Evolutionary conservation across 345 rosid genomes (phyloP).

Genomic region (Brassica napus): Da-Ae NC_063446.1:20544001-20544500

Average conservation of each 20-base stretch:
- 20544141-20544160: slow-evolving; percentile 6
- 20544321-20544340: slow-evolving; percentile 58
- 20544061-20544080: slow-evolving; percentile 77
- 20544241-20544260: slow-evolving; percentile 90
- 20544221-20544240: slow-evolving; percentile 49
- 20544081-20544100: slow-evolving; percentile 71
- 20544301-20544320: slow-evolving; percentile 73
- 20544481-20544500: slow-evolving; percentile 75
- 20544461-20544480: slow-evolving; percentile 61
- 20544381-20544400: slow-evolving; percentile 4
- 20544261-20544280: slow-evolving; percentile 85
- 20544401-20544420: slow-evolving; percentile 60
- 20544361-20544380: neutral
- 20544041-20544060: slow-evolving; percentile 71
- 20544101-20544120: neutral
- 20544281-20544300: slow-evolving; percentile 62
- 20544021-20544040: slow-evolving; percentile 37
- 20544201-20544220: slow-evolving; percentile 50
- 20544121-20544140: neutral
- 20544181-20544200: slow-evolving; percentile 74
- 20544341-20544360: neutral
- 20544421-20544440: slow-evolving; percentile 75
- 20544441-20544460: slow-evolving; percentile 80
- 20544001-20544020: slow-evolving; percentile 1
- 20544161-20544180: slow-evolving; percentile 24